phyloP scores from a whole-genome alignment of 2,329 filamentous ascomycete genomes.

The Zymoseptoria pseudotritici region DNA sequence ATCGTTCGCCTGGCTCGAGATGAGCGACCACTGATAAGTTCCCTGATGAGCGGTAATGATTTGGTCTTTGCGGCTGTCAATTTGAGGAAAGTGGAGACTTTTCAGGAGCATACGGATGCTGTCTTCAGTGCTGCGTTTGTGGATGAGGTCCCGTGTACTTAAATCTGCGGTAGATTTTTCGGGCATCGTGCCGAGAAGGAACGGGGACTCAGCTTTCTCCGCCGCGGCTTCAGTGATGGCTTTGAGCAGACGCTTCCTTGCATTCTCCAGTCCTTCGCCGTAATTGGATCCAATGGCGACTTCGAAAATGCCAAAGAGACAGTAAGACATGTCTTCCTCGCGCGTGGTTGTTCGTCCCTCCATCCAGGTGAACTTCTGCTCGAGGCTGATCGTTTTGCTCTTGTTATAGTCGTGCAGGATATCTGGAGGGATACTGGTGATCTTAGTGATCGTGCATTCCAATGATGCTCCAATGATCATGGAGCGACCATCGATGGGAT shows the following conservation, averaged over 20 bases:
- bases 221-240: background rate
- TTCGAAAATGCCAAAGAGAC: slow-evolving; percentile 9
- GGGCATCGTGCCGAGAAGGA: background rate
- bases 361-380: slow-evolving; percentile 7
- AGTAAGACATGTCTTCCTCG: slow-evolving; percentile 10
- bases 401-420: slow-evolving; percentile 3
- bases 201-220: background rate
- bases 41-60: background rate
- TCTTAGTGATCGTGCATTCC: background rate
- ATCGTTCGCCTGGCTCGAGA: background rate
- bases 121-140: background rate
- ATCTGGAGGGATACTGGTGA: slow-evolving; percentile 3
- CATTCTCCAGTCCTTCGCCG: slow-evolving; percentile 6
- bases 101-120: background rate
- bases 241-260: slow-evolving; percentile 1
- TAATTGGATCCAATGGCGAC: slow-evolving; percentile 7
- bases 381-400: slow-evolving; percentile 1
- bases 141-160: background rate
- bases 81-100: slow-evolving; percentile 3
- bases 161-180: background rate
- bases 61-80: background rate
- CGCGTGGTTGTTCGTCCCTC: slow-evolving; percentile 4
- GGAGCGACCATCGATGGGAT: background rate
- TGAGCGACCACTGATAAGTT: slow-evolving; percentile 2
- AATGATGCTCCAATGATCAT: background rate